A percentile compares a stretch with the other conserved stretches of the same genome.
Conservation (phyloP, 2,329 filamentous ascomycete genomes). For the Cercospora janseana region DNA sequence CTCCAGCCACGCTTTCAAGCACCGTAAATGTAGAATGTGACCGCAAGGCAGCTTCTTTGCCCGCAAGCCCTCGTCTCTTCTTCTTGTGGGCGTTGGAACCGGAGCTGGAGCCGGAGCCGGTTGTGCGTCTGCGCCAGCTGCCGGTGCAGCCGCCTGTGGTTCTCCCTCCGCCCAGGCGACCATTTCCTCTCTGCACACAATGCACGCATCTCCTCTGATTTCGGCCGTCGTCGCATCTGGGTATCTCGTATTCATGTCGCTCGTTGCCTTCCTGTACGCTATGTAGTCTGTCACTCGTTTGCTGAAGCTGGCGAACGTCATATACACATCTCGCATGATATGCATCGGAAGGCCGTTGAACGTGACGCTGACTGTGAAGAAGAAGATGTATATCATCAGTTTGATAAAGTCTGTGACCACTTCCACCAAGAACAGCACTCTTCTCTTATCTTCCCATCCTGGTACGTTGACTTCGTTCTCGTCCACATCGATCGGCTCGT, state of each 20-base stretch:
- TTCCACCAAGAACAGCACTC: slow-evolving; percentile 86
- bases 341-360: slow-evolving; percentile 97
- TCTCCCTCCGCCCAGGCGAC: slow-evolving; percentile 61
- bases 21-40: slow-evolving; percentile 91
- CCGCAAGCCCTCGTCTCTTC: slow-evolving; percentile 75
- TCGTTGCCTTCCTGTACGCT: slow-evolving; percentile 84
- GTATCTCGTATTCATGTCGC: slow-evolving; percentile 88
- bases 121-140: slow-evolving; percentile 3
- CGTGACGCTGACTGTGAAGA: slow-evolving; percentile 87
- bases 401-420: slow-evolving; percentile 81
- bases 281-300: slow-evolving; percentile 86
- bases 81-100: slow-evolving; percentile 32
- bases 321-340: slow-evolving; percentile 91
- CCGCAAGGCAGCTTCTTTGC: slow-evolving; percentile 97
- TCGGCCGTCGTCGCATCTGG: slow-evolving; percentile 88
- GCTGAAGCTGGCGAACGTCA: slow-evolving; percentile 87
- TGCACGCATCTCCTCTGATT: slow-evolving; percentile 83
- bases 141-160: slow-evolving; percentile 34
- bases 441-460: slow-evolving; percentile 93
- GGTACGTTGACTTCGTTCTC: slow-evolving; percentile 94
- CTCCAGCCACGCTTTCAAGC: slow-evolving; percentile 94
- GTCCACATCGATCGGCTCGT: slow-evolving; percentile 68
- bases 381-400: slow-evolving; percentile 80
- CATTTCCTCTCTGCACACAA: slow-evolving; percentile 98
- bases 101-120: slow-evolving; percentile 3